Conservation (phyloP, 116 monocot species). For the Thalassia testudinum region DNA sequence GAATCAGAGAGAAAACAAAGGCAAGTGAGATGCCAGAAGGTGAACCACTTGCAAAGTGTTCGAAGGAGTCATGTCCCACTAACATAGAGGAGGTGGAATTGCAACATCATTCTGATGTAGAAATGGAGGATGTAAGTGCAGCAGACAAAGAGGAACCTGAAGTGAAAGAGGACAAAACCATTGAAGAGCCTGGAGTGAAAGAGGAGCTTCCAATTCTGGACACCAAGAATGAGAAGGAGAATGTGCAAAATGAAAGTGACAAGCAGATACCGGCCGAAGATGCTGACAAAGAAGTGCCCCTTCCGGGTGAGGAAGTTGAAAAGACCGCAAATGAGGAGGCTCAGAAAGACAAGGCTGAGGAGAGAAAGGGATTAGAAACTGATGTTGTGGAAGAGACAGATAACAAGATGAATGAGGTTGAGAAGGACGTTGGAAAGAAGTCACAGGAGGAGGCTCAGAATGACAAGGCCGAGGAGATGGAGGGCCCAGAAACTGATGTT, state of each 20-base stretch:
- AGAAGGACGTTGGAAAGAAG: background rate
- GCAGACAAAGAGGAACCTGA: background rate
- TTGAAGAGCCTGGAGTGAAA: background rate
- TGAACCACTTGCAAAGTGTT: slow-evolving; percentile 29
- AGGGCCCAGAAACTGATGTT: too few relatives aligned
- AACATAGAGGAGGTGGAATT: slow-evolving; percentile 4
- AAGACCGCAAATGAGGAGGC: background rate
- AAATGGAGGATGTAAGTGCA: slow-evolving; percentile 3
- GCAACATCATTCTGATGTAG: background rate
- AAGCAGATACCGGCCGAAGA: too few relatives aligned
- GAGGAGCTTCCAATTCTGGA: background rate
- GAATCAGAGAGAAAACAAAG: slow-evolving; percentile 35
- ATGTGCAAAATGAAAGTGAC: too few relatives aligned
- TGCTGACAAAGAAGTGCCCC: too few relatives aligned
- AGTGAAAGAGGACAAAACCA: too few relatives aligned
- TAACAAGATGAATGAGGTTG: too few relatives aligned
- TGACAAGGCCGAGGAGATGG: too few relatives aligned
- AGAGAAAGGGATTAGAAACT: background rate
- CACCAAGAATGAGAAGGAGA: too few relatives aligned
- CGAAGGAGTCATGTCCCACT: slow-evolving; percentile 18
- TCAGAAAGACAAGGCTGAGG: background rate
- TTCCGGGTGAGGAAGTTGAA: background rate
- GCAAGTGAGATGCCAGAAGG: slow-evolving; percentile 22
- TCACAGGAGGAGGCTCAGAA: background rate
- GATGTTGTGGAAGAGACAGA: background rate